Base-by-base conservation (phyloP, 352 stramenopile genomes). In the Pythium vanterpoolii region DNA sequence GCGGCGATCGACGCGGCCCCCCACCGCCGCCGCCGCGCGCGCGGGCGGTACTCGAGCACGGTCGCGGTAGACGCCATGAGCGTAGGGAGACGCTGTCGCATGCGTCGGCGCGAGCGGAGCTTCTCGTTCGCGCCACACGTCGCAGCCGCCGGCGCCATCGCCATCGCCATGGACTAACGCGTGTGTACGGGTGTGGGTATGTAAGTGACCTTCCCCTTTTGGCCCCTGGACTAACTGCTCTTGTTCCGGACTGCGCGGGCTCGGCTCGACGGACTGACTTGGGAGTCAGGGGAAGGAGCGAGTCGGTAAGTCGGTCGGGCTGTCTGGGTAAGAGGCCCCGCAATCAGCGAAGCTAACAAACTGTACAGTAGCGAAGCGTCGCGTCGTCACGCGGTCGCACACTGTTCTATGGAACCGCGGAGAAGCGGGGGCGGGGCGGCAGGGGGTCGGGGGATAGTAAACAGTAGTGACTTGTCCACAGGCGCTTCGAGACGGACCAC, bases 21-120 rank as follows among this genome's bases (percentile, higher is more conserved):
- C n/a, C 47, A 47, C 47, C 56, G 57, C n/a, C 47, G 56, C 47
- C 56, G 50, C 13, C 39, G 46, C 13, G 47, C 30, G 13, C 28
- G 47, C 8, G 38, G 56, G 21, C 46, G 52, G n/a, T n/a, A n/a
- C 28, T 27, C 31, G 50, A 27, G 8, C 23, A n/a, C 23, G 24
- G n/a, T 50, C 43, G 40, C 26, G 5, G 36, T 48, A 6, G 51
- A 6, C 3, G 18, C 36, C 9, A n/a, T 40, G 16, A n/a, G 4
- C 26, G 5, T 18, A 1, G 21, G 13, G 42, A 30, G 11, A 1
- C 38, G 50, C 26, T 21, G 51, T 6, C 51, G 51, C 51, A 59
- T 50, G 18, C 51, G 51, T 18, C 51, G 52, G n/a, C 34, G 34
- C 34, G 34, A 42, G 5, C 42, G 52, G 38, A 43, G 52, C 28